Percentiles rank a stretch among this genome's conserved stretches.
These are phyloP conservation scores for Solanum corneliomulleri DNA, from an alignment of 257 asterid species.

Conservation along the genomic window DNA sequence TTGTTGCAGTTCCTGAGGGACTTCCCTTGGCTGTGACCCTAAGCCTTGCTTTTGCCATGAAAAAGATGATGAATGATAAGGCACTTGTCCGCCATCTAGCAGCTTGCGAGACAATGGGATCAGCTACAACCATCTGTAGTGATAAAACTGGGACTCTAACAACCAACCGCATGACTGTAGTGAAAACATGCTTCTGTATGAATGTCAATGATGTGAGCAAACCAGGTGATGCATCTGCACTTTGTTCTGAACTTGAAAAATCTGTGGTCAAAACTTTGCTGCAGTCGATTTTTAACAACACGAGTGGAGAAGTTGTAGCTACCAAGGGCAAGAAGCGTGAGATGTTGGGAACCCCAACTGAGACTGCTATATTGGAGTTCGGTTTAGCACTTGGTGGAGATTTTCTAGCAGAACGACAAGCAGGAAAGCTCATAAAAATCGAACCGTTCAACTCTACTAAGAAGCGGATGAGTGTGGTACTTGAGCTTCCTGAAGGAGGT, in stretches of 20 bases:
- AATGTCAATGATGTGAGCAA: conserved; percentile 1
- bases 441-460: conserved; percentile 9
- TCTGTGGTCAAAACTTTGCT: background rate
- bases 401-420: conserved; percentile 3
- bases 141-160: conserved; percentile 11
- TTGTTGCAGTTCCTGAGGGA: conserved; percentile 10
- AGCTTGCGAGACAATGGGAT: conserved; percentile 14
- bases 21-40: conserved; percentile 11
- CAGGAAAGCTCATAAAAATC: conserved; percentile 1
- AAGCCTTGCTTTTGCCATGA: conserved; percentile 13
- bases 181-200: conserved; percentile 9
- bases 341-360: conserved; percentile 11
- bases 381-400: conserved; percentile 7
- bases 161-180: conserved; percentile 10
- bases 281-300: conserved; percentile 6
- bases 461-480: conserved; percentile 4
- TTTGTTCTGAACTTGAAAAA: background rate
- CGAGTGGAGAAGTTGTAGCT: conserved; percentile 3
- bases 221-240: background rate
- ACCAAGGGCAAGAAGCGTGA: background rate
- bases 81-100: conserved; percentile 12
- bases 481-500: conserved; percentile 2
- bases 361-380: conserved; percentile 3
- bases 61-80: conserved; percentile 13
- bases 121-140: conserved; percentile 12